phyloP scores from a whole-genome alignment of 2,329 filamentous ascomycete species.

The Rhinocladiella similis region DNA sequence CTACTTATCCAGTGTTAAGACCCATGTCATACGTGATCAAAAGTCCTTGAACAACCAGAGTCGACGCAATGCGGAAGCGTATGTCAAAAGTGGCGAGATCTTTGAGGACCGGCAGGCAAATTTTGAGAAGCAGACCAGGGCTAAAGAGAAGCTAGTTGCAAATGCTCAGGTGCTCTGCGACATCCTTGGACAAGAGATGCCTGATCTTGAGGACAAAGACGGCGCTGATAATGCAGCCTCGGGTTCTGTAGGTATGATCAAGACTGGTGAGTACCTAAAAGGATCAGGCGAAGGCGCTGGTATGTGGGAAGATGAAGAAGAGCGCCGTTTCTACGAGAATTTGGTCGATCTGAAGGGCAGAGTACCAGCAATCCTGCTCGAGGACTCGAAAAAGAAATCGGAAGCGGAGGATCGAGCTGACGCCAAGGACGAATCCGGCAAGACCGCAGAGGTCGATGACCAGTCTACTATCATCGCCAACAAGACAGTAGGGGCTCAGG shows the following conservation, averaged over 20 bases:
- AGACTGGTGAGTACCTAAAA: slow-evolving; percentile 87
- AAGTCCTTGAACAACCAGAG: slow-evolving; percentile 83
- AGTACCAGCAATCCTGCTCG: slow-evolving; percentile 87
- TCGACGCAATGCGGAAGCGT: slow-evolving; percentile 93
- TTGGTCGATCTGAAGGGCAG: slow-evolving; percentile 92
- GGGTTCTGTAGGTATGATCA: slow-evolving; percentile 86
- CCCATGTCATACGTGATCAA: slow-evolving; percentile 85
- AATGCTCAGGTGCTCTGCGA: slow-evolving; percentile 93
- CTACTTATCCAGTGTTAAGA: slow-evolving; percentile 92
- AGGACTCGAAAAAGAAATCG: slow-evolving; percentile 87
- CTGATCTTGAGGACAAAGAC: slow-evolving; percentile 82
- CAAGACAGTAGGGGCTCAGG: slow-evolving; percentile 95
- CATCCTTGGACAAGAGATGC: slow-evolving; percentile 86
- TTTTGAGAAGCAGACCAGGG: slow-evolving; percentile 90
- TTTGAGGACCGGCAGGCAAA: slow-evolving; percentile 96
- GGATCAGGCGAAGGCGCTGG: slow-evolving; percentile 87
- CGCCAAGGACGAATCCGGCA: slow-evolving; percentile 57
- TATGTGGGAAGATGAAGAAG: slow-evolving; percentile 98
- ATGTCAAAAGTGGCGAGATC: slow-evolving; percentile 96
- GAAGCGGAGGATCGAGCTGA: slow-evolving; percentile 80
- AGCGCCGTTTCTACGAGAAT: slow-evolving; percentile 97
- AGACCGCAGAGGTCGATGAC: slow-evolving; percentile 67
- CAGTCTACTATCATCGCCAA: slow-evolving; percentile 93
- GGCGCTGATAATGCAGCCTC: slow-evolving; percentile 64
- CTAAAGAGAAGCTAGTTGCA: slow-evolving; percentile 83